Evolutionary conservation across 208 protist genomes (phyloP), one percentile per base, ranked within the genome.

Genomic region (Acanthamoeba culbertsoni): DNA sequence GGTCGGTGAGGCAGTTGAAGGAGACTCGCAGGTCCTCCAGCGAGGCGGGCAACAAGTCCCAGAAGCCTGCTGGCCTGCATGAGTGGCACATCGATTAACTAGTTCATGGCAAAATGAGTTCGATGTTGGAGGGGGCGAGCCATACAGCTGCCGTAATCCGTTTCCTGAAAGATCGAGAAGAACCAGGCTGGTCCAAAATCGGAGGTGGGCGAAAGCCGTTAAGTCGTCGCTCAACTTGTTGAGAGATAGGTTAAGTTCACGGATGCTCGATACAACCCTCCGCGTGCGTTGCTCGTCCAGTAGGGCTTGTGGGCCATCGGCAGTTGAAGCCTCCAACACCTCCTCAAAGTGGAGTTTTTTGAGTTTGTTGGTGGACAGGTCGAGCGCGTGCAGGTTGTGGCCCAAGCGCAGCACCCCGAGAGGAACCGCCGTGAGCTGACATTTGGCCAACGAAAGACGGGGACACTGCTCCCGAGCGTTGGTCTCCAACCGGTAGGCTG

Each of bases 351-450:
- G 1, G 1, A 79, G 40, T 8, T n/a, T 35, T n/a, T n/a, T 12
- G n/a, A 79, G 40, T 42, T 79, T 79, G 71, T 79, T 79, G 71
- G 71, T 42, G 23, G 71, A 79, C 23, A 79, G 71, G 71, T 79
- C 71, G 42, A 79, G 35, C 16, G 71, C 40, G 8, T 79, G 40
- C 42, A 79, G 40, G 40, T 46, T 42, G 71, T 79, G 71, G 1
- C 7, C 40, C 5, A 79, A 42, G 12, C 71, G 71, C 0, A 79
- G 71, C 35, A 79, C 71, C 20, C 51, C 42, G 26, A 43, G 40
- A 4, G 71, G 71, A 5, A 79, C 43, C 23, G 71, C 40, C 71
- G 71, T 79, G 8, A 79, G 71, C 43, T 79, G 71, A 23, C 71
- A 79, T n/a, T 79, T 79, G 71, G 71, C 71, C 40, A 79, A n/a